These are phyloP conservation scores for Apiospora aurea DNA, from an alignment of 2,329 filamentous ascomycete species.

Conservation along the genomic window DNA sequence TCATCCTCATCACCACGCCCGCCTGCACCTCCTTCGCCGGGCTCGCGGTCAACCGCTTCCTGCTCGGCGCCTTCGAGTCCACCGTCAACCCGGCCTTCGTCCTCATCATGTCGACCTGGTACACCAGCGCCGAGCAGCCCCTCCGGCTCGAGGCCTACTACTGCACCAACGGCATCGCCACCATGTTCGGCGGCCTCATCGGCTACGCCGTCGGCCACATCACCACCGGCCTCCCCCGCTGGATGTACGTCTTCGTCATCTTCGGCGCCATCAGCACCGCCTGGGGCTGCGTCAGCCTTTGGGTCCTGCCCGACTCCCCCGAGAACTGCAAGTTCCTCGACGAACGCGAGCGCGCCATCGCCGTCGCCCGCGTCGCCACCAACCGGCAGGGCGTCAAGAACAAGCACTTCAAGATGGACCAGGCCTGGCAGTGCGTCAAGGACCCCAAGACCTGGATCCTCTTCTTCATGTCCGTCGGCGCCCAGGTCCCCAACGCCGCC, in stretches of 20 bases:
- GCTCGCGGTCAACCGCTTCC: constrained; percentile 61
- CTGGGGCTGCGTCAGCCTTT: constrained; percentile 64
- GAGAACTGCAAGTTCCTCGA: constrained; percentile 68
- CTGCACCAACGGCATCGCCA: constrained; percentile 65
- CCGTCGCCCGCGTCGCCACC: constrained; percentile 57
- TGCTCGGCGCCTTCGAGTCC: constrained; percentile 64
- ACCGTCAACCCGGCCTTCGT: constrained; percentile 60
- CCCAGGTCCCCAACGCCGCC: constrained; percentile 63
- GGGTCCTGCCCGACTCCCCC: constrained; percentile 67
- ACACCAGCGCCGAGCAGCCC: constrained; percentile 54
- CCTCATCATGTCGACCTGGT: constrained; percentile 46
- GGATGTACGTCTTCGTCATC: constrained; percentile 60
- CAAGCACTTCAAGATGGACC: constrained; percentile 53
- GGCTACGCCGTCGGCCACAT: constrained; percentile 68
- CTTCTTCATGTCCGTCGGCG: constrained; percentile 59
- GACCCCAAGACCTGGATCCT: constrained; percentile 64
- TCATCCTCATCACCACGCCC: constrained; percentile 54
- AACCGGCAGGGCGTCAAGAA: constrained; percentile 64
- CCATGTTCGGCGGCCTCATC: constrained; percentile 66
- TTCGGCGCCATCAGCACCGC: constrained; percentile 61
- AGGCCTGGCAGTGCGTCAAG: constrained; percentile 53
- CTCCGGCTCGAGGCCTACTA: constrained; percentile 63
- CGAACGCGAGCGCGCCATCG: constrained; percentile 61
- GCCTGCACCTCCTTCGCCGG: constrained; percentile 61
- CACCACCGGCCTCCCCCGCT: constrained; percentile 40